Evolutionary conservation across 1,284 basidiomycete species (phyloP), one percentile per base, ranked within the genome.

Genomic region (Sphaerobolus stellatus): DNA sequence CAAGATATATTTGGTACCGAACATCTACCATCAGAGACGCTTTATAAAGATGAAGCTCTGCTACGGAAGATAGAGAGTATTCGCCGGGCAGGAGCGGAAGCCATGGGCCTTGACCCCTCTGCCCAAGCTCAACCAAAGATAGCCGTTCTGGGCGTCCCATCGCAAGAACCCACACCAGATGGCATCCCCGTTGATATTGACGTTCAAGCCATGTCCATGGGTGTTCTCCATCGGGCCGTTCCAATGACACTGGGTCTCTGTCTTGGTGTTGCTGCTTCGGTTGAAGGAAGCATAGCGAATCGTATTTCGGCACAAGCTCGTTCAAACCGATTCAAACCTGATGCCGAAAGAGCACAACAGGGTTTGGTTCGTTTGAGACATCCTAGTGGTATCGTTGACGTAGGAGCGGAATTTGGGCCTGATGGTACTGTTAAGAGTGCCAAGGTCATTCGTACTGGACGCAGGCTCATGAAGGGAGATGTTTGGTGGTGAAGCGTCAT

Each of bases 221-320:
- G 86, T 2, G 80, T 84, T 2, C 72, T 84, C 5, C 88, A 90
- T 67, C 84, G 83, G 60, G 83, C 86, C 0, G 78, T 90, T 0
- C 87, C 86, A 1, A 86, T 88, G 81, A 90, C 87, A 0, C 80
- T 88, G 1, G 86, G 83, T 0, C 73, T 89, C 14, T 87, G 86
- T 61, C 75, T 86, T 3, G 88, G 86, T 1, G 85, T 86, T 4
- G 85, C 86, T 0, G 74, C 81, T 1, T 74, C 76, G 41, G 69
- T 83, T 5, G 60, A 73, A 9, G 78, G 76, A 0, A 82, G 83
- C 0, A 55, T 88, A 7, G 77, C 80, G 14, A 79, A 77, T 71
- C 64, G 73, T 27, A 79, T 81, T 28, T 20, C 48, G n/a, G 14
- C 16, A n/a, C 14, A 22, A 30, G 43, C 28, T 34, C 52, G 52